phyloP scores from a whole-genome alignment of 1,284 basidiomycete species.

The Malassezia psittaci region DNA sequence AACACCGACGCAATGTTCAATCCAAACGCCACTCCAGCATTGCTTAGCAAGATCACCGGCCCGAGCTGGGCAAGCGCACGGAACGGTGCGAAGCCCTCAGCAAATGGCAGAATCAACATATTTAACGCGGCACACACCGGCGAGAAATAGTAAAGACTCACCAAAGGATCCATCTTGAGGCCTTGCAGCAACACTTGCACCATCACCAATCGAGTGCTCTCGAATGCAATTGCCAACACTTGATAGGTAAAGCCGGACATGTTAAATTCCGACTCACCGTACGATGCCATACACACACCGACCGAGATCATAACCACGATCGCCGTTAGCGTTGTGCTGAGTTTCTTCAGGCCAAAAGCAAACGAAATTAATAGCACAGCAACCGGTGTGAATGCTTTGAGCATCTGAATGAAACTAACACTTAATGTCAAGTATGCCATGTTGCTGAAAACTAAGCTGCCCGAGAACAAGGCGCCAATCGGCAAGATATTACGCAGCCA shows the following conservation, averaged over 20 bases:
- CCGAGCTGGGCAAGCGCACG: conserved; percentile 63
- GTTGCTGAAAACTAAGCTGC: conserved; percentile 81
- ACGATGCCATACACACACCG: conserved; percentile 77
- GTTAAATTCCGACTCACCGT: conserved; percentile 76
- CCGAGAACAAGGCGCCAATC: conserved; percentile 83
- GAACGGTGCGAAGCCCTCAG: conserved; percentile 80
- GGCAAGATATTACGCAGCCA: conserved; percentile 69
- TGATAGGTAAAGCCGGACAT: conserved; percentile 67
- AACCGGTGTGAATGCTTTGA: conserved; percentile 95
- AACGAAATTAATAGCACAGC: conserved; percentile 92
- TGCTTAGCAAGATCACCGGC: conserved; percentile 66
- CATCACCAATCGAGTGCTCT: conserved; percentile 84
- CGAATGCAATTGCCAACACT: conserved; percentile 56
- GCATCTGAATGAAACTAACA: conserved; percentile 94
- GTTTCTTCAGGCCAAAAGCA: conserved; percentile 76
- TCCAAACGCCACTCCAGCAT: conserved; percentile 77
- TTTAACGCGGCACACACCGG: conserved; percentile 78
- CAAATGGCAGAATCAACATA: conserved; percentile 69
- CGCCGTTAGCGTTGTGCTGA: conserved; percentile 64
- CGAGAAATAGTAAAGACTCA: conserved; percentile 73
- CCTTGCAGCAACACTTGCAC: conserved; percentile 91
- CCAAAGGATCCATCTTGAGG: conserved; percentile 86
- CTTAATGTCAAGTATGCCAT: conserved; percentile 85
- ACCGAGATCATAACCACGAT: conserved; percentile 87
- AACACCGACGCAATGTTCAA: conserved; percentile 91